phyloP scores from a whole-genome alignment of 495 filamentous ascomycete genomes.

The Xylona heveae region DNA sequence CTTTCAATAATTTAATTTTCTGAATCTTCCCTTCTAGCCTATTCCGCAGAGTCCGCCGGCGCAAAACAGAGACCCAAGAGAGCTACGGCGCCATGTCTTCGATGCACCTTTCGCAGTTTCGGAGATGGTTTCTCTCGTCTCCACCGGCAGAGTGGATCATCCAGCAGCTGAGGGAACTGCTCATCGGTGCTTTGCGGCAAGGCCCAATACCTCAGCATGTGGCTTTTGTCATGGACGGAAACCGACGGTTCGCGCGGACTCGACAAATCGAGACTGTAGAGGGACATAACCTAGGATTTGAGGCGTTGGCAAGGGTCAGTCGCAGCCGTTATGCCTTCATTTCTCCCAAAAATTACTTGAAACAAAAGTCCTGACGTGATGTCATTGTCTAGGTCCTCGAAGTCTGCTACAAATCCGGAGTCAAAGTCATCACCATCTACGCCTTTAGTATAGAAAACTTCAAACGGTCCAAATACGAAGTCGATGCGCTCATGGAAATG shows the following conservation, averaged over 20 bases:
- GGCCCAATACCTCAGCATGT: constrained; percentile 86
- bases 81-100: no score
- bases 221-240: constrained; percentile 97
- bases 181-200: constrained; percentile 73
- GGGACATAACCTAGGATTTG: constrained; percentile 91
- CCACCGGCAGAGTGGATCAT: constrained; percentile 76
- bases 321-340: not conserved
- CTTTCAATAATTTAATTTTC: no score
- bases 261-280: constrained; percentile 93
- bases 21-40: no score
- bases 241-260: constrained; percentile 69
- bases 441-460: constrained; percentile 99
- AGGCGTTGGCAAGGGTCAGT: constrained; percentile 64
- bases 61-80: not conserved
- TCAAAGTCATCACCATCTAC: constrained; percentile 91
- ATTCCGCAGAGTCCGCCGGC: no score
- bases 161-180: constrained; percentile 45
- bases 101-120: constrained; percentile 48
- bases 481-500: constrained; percentile 94
- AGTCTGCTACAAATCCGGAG: constrained; percentile 90
- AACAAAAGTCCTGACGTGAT: no score
- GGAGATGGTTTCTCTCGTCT: constrained; percentile 74
- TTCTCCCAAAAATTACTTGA: constrained; percentile 4
- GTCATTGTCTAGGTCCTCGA: constrained; percentile 55
- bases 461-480: constrained; percentile 93